Evolutionary conservation across 2,329 filamentous ascomycete species (phyloP).

Genomic region (Didymosphaeria variabile): DNA sequence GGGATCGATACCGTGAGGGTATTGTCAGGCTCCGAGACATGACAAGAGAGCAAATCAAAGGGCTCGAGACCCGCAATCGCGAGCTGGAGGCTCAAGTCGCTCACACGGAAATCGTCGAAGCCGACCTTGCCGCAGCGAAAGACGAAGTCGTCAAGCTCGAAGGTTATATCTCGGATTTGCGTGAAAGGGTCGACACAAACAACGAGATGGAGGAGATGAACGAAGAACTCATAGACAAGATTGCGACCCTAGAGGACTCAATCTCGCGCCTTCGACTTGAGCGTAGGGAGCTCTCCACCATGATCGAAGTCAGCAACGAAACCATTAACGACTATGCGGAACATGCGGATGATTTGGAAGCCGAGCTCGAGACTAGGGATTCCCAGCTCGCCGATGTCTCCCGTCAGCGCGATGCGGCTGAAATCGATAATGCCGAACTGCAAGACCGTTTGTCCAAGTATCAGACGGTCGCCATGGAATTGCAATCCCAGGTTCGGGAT

Average conservation of each 20-base stretch:
- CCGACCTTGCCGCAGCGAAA: constrained; percentile 37
- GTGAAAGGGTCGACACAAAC: constrained; percentile 89
- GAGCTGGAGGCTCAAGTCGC: constrained; percentile 48
- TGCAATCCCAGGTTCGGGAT: constrained; percentile 5
- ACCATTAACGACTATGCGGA: constrained; percentile 93
- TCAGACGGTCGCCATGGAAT: constrained; percentile 82
- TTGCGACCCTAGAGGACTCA: constrained; percentile 82
- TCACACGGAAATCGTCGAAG: constrained; percentile 51
- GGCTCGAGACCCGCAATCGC: constrained; percentile 66
- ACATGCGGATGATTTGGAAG: constrained; percentile 91
- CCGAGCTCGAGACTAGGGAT: constrained; percentile 91
- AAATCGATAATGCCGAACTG: constrained; percentile 82
- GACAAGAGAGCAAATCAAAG: constrained; percentile 83
- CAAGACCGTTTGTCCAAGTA: constrained; percentile 91
- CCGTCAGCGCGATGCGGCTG: constrained; percentile 76
- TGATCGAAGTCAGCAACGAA: constrained; percentile 94
- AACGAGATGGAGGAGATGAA: constrained; percentile 93
- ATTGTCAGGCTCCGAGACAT: constrained; percentile 85
- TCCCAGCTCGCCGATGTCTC: constrained; percentile 82
- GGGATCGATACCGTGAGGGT: constrained; percentile 86
- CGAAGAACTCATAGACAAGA: constrained; percentile 87
- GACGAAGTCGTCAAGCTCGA: constrained; percentile 66
- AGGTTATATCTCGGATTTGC: constrained; percentile 81
- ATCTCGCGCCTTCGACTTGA: constrained; percentile 82
- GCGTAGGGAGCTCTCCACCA: constrained; percentile 85